These are phyloP conservation scores for Hirschioporus abietinus DNA, from an alignment of 768 basidiomycete species.

Conservation along the genomic window DNA sequence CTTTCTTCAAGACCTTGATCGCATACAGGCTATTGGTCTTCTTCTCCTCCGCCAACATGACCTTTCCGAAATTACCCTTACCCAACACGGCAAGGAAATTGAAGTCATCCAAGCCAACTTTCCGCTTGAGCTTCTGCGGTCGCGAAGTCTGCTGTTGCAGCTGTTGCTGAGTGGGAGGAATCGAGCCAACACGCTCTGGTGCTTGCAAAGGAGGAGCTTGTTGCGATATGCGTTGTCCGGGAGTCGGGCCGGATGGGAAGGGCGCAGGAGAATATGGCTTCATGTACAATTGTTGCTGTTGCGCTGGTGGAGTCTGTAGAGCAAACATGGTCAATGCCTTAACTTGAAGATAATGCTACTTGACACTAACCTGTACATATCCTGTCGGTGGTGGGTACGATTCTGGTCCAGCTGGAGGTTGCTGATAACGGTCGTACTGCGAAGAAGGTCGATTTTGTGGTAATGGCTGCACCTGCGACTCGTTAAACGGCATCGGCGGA, in stretches of 20 bases:
- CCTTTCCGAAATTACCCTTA: slow-evolving; percentile 99
- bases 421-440: slow-evolving; percentile 3
- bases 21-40: slow-evolving; percentile 81
- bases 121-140: slow-evolving; percentile 52
- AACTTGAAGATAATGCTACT: background rate
- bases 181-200: background rate
- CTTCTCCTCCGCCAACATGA: slow-evolving; percentile 99
- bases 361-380: background rate
- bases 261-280: background rate
- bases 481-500: slow-evolving; percentile 35
- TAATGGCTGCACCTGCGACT: background rate
- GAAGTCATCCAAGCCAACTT: slow-evolving; percentile 96
- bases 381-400: background rate
- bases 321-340: slow-evolving; percentile 13
- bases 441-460: background rate
- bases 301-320: slow-evolving; percentile 22
- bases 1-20: slow-evolving; percentile 99
- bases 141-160: slow-evolving; percentile 30
- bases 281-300: slow-evolving; percentile 17
- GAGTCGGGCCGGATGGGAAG: background rate
- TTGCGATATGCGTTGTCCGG: slow-evolving; percentile 8
- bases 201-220: background rate
- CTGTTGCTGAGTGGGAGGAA: slow-evolving; percentile 28
- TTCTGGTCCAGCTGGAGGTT: background rate
- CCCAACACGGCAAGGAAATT: slow-evolving; percentile 98